These are phyloP conservation scores for Globisporangium echinulatum DNA, from an alignment of 352 stramenopile genomes.

Conservation along the genomic window DNA sequence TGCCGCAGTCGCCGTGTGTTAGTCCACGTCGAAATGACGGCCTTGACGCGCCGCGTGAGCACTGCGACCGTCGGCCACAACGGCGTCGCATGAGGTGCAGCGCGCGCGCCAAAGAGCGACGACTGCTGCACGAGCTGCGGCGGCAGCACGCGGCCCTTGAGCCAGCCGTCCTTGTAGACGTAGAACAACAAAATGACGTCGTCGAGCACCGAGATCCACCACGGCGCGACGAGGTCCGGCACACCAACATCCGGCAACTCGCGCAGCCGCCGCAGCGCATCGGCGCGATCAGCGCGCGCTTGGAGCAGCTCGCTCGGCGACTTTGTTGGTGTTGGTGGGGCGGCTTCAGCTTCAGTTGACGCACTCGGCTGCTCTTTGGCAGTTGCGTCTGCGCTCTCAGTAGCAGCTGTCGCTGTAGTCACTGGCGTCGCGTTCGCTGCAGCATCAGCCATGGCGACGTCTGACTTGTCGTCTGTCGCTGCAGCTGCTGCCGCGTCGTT, in stretches of 20 bases:
- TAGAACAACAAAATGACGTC: constrained; percentile 68
- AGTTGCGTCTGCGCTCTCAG: not conserved
- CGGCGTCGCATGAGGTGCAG: constrained; percentile 10
- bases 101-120: constrained; percentile 54
- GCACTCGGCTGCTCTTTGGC: not conserved
- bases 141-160: constrained; percentile 38
- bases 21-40: constrained; percentile 45
- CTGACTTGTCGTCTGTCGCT: not conserved
- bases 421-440: not conserved
- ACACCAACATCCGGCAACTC: constrained; percentile 28
- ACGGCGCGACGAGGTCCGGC: constrained; percentile 35
- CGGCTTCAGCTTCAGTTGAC: not conserved
- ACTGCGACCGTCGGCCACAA: constrained; percentile 43
- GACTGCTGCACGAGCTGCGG: constrained; percentile 28
- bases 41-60: constrained; percentile 50
- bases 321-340: not conserved
- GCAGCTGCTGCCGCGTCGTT: not conserved
- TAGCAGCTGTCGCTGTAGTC: not conserved
- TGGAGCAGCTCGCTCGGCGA: constrained; percentile 1
- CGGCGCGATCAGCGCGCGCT: constrained; percentile 19
- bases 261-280: constrained; percentile 39
- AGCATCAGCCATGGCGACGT: not conserved
- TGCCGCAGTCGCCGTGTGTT: constrained; percentile 17
- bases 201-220: constrained; percentile 76
- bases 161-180: constrained; percentile 67